Percentiles rank a stretch among this genome's conserved stretches.
These are phyloP conservation scores for Sarcodon aspratus DNA, from an alignment of 768 basidiomycete genomes.

Conservation along the genomic window DNA sequence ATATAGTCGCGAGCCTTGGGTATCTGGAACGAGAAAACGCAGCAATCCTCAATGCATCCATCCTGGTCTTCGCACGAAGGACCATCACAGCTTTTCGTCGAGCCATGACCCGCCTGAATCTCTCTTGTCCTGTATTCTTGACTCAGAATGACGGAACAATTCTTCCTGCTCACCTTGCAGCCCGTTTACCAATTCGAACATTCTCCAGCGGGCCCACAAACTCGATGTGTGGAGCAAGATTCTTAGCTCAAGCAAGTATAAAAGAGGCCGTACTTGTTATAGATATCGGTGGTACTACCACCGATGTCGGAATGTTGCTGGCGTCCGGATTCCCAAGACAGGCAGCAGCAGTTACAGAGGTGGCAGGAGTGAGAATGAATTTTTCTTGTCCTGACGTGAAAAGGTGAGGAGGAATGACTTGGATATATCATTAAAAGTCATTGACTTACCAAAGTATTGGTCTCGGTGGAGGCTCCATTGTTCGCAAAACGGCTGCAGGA, in stretches of 20 bases:
- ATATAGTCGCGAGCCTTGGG: conserved; percentile 41
- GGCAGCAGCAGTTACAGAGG: conserved; percentile 49
- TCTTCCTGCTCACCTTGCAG: conserved; percentile 35
- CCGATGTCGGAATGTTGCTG: conserved; percentile 51
- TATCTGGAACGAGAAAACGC: conserved; percentile 60
- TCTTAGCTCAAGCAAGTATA: conserved; percentile 34
- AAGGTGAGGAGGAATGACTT: conserved; percentile 16
- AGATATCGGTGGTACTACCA: conserved; percentile 58
- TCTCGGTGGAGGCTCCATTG: conserved; percentile 50
- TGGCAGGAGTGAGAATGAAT: conserved; percentile 50
- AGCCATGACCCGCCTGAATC: conserved; percentile 34
- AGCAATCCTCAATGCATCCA: conserved; percentile 53
- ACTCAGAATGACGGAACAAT: conserved; percentile 52
- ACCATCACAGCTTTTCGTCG: conserved; percentile 43
- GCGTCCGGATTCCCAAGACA: conserved; percentile 54
- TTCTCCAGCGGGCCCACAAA: conserved; percentile 43
- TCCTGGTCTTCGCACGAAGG: conserved; percentile 43
- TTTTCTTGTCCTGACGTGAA: conserved; percentile 47
- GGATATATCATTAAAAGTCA: conserved; percentile 7
- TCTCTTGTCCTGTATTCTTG: conserved; percentile 39
- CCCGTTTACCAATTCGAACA: conserved; percentile 48
- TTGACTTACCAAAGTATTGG: conserved; percentile 30
- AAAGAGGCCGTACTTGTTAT: conserved; percentile 29
- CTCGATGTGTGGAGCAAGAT: conserved; percentile 59
- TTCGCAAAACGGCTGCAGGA: conserved; percentile 11